Conservation (phyloP, 306 rosid genomes). For the Cicer cuneatum region DNA sequence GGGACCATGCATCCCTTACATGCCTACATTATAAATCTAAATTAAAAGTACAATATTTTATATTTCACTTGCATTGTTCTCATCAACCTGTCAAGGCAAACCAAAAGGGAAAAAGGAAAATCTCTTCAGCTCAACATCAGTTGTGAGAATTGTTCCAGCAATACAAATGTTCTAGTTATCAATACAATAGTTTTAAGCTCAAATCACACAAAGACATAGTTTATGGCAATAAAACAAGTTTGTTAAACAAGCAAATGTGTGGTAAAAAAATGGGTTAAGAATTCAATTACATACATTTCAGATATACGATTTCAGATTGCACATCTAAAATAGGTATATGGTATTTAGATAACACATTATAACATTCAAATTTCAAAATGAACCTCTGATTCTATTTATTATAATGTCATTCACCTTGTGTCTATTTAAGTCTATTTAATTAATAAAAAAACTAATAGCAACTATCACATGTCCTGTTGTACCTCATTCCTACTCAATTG, state of each 20-base stretch:
- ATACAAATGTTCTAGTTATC: neutral
- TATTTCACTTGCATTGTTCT: neutral
- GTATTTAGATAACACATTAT: no score
- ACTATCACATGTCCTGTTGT: no score
- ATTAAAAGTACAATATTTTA: neutral
- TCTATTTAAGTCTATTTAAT: no score
- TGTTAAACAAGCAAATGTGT: neutral
- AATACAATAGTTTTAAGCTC: neutral
- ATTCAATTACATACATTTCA: neutral
- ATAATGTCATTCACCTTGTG: no score
- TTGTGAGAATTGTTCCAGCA: neutral
- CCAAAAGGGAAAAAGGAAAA: neutral
- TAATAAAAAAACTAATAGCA: no score
- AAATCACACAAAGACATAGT: neutral
- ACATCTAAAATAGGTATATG: neutral
- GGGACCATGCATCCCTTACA: neutral
- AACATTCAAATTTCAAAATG: neutral
- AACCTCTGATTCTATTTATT: no score
- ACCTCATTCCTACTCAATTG: no score
- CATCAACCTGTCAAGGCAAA: neutral
- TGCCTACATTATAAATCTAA: constrained; percentile 1
- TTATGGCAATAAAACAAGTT: neutral
- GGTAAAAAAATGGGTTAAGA: neutral
- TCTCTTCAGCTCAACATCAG: neutral
- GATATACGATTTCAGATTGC: neutral